Base-by-base conservation (phyloP, 169 alveolate genomes). In the Amoebophrya sp. region DNA sequence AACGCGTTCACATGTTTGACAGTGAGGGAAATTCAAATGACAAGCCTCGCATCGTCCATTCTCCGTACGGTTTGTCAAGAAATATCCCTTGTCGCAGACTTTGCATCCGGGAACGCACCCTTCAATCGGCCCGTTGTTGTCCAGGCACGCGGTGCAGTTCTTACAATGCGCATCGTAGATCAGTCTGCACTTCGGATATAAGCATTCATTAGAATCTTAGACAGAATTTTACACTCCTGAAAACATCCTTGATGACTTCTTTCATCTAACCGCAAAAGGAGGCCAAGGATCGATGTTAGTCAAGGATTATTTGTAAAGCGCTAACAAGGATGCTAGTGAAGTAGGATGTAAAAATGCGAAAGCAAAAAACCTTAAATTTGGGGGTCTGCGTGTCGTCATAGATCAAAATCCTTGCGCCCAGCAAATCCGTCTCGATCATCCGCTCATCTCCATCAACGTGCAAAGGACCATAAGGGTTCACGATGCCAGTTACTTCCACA, bases 1-100 rank as follows among this genome's bases (percentile, higher is more conserved):
- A 6, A 65, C 83, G 33, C 92, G 77, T 78, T 90, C 92, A 41
- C 92, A 90, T 26, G 92, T 40, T 41, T 65, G 92, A 41, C 92
- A 90, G 41, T 65, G 77, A 40, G 83, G 92, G 83, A 53, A 90
- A 33, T 39, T 34, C 41, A 90, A 41, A 33, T 90, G 53, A 41
- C 92, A 90, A 41, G 53, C 78, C 41, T 90, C 78, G 78, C 92
- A 90, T 3, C 92, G 53, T n/a, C 83, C 92, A 10, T 40, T 0
- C 78, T 41, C 78, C 23, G 76, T 90, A 24, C 55, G 39, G 92
- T 90, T 90, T 29, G 38, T 41, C 14, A 89, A 54, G 78, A 90
- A 90, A 41, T 34, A 90, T 29, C 92, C 92, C 41, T 39, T 41
- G 83, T 90, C 92, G 92, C 92, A 90, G 26, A 36, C 41, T 33